These are phyloP conservation scores for Hyphopichia burtonii DNA, from an alignment of 1,139 yeast species.

Conservation along the genomic window DNA sequence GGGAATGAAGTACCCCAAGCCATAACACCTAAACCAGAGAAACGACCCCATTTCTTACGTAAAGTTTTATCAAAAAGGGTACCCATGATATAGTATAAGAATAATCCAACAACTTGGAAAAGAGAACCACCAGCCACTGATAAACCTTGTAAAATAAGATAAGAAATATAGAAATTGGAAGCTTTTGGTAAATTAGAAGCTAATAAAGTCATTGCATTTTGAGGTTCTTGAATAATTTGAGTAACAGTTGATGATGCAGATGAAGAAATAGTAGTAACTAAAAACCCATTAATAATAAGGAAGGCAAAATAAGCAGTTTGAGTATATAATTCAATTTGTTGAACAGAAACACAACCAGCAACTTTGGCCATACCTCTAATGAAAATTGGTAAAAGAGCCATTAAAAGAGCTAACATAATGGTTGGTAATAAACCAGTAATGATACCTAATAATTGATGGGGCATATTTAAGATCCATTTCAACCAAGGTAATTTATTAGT, in stretches of 20 bases:
- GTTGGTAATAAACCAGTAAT: slow-evolving; percentile 80
- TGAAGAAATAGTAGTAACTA: slow-evolving; percentile 68
- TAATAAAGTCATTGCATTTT: slow-evolving; percentile 63
- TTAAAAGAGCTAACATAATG: slow-evolving; percentile 60
- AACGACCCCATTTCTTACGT: slow-evolving; percentile 81
- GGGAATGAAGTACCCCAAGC: slow-evolving; percentile 93
- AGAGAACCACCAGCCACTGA: slow-evolving; percentile 77
- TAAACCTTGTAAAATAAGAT: slow-evolving; percentile 77
- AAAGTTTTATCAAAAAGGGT: slow-evolving; percentile 73
- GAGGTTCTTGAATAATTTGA: slow-evolving; percentile 61
- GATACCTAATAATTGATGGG: slow-evolving; percentile 55
- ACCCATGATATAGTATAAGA: slow-evolving; percentile 71
- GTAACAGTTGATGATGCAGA: slow-evolving; percentile 76
- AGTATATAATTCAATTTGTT: slow-evolving; percentile 66
- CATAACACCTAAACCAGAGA: slow-evolving; percentile 57
- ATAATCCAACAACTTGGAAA: slow-evolving; percentile 72
- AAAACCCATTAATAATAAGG: slow-evolving; percentile 67
- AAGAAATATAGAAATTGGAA: slow-evolving; percentile 79
- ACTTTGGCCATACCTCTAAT: slow-evolving; percentile 69
- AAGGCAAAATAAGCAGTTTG: slow-evolving; percentile 75
- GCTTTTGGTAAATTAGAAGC: slow-evolving; percentile 82
- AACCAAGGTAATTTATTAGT: slow-evolving; percentile 61
- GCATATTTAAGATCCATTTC: slow-evolving; percentile 62
- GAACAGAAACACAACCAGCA: slow-evolving; percentile 64
- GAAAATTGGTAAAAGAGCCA: slow-evolving; percentile 77